A percentile compares a stretch with the other conserved stretches of the same genome.
These are phyloP conservation scores for Umbelopsis vinacea DNA, from an alignment of 192 early-diverging fungal genomes.

Conservation along the genomic window DNA sequence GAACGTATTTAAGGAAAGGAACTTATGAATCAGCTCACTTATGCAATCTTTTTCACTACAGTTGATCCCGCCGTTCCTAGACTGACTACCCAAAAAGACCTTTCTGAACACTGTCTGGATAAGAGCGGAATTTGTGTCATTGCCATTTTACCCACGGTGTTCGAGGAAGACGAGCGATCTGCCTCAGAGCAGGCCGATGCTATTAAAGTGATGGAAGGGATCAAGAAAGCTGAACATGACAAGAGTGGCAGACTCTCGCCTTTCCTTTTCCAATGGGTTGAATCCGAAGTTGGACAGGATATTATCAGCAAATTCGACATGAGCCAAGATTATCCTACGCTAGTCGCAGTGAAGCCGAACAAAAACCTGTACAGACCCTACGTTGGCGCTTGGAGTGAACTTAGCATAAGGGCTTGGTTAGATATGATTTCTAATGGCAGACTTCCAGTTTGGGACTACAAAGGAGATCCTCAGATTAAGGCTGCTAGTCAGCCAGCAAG, in stretches of 20 bases:
- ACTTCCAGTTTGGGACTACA: constrained; percentile 49
- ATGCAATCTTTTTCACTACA: not conserved
- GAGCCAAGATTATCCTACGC: constrained; percentile 60
- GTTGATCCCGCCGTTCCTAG: constrained; percentile 42
- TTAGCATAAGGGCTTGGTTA: constrained; percentile 63
- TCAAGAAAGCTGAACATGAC: constrained; percentile 46
- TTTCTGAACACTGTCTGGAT: constrained; percentile 45
- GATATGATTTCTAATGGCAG: constrained; percentile 44
- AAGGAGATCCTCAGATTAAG: constrained; percentile 28
- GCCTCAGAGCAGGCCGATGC: constrained; percentile 46
- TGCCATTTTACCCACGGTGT: constrained; percentile 41
- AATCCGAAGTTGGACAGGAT: constrained; percentile 48
- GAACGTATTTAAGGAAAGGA: not conserved
- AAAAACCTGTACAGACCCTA: constrained; percentile 64
- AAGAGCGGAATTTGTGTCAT: constrained; percentile 48
- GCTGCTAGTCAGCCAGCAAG: not conserved
- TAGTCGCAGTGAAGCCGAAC: constrained; percentile 58
- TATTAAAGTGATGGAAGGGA: constrained; percentile 39
- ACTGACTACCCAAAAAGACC: constrained; percentile 37
- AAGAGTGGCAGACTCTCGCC: constrained; percentile 25
- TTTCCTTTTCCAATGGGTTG: constrained; percentile 67
- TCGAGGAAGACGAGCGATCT: constrained; percentile 46
- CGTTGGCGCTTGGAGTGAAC: constrained; percentile 61
- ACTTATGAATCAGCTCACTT: not conserved
- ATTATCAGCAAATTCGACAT: constrained; percentile 59